These are phyloP conservation scores for Plasmodium gallinaceum DNA, from an alignment of 169 alveolate species.

Conservation along the genomic window DNA sequence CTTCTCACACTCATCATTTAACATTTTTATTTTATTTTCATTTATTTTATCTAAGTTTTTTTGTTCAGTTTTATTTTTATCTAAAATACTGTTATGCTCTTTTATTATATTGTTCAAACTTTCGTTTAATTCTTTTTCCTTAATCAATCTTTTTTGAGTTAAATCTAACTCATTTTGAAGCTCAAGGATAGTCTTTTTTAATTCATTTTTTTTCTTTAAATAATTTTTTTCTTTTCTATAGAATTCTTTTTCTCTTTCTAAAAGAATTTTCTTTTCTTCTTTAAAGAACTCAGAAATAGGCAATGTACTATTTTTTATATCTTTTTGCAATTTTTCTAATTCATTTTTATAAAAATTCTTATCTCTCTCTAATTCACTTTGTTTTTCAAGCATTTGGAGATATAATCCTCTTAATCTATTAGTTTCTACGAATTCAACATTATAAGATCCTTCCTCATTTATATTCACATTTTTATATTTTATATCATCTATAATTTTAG, in stretches of 20 bases:
- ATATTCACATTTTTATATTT: not conserved
- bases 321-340: slow-evolving; percentile 34
- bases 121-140: slow-evolving; percentile 40
- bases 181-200: slow-evolving; percentile 23
- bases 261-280: slow-evolving; percentile 30
- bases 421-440: slow-evolving; percentile 43
- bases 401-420: slow-evolving; percentile 55
- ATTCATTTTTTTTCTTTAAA: slow-evolving; percentile 24
- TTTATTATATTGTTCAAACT: not conserved
- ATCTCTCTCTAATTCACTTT: slow-evolving; percentile 36
- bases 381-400: slow-evolving; percentile 42
- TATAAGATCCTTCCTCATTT: not conserved
- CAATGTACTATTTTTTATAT: slow-evolving; percentile 27
- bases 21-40: slow-evolving; percentile 12
- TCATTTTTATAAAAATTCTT: slow-evolving; percentile 56
- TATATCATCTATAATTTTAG: slow-evolving; percentile 21
- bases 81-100: slow-evolving; percentile 14
- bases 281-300: slow-evolving; percentile 35
- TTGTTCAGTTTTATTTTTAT: slow-evolving; percentile 24
- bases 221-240: slow-evolving; percentile 51
- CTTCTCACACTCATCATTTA: slow-evolving; percentile 13
- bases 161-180: slow-evolving; percentile 31
- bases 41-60: slow-evolving; percentile 1
- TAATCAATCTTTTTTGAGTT: slow-evolving; percentile 9
- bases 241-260: slow-evolving; percentile 59